Evolutionary conservation across 2,329 filamentous ascomycete genomes (phyloP), one percentile per base, ranked within the genome.

Genomic region (Fusarium setosum): DNA sequence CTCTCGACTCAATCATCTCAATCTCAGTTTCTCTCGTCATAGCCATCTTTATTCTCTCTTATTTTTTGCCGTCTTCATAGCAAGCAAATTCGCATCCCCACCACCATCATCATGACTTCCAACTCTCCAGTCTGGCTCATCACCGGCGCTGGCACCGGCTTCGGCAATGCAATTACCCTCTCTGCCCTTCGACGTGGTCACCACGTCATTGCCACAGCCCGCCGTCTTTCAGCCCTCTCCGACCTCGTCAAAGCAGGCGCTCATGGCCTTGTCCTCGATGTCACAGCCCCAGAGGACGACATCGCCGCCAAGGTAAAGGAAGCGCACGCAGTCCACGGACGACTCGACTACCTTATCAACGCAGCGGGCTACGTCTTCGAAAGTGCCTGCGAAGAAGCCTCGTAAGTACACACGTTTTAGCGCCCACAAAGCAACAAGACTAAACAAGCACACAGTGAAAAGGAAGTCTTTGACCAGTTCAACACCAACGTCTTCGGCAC

Each of bases 401-500:
- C 52, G 59, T 56, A 40, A 53, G 64, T 20, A 12, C 26, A 12
- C 31, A n/a, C n/a, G n/a, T 7, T 29, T 9, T 29, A 29, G 12
- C 9, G 26, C 9, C 13, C 18, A 18, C 15, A 17, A 20, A 26
- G 26, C 17, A 10, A 5, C 13, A 9, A 17, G 8, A 17, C 26
- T 53, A n/a, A 54, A 21, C 11, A 15, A n/a, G n/a, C n/a, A n/a
- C n/a, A n/a, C 10, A 73, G 68, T 51, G 59, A 68, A 23, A 67
- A 73, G 21, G 76, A 79, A 52, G 70, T 75, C 26, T 69, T 69
- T 11, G 74, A 73, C 23, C 63, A 74, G 10, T 83, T 82, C 71
- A 76, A 81, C 63, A 82, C 81, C 47, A 86, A 86, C 65, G 80
- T 85, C 42, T 80, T 84, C 50, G 83, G 82, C 21, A 74, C 77